phyloP scores from a whole-genome alignment of 371 early-diverging fungal species.

The Apophysomyces variabilis region DNA sequence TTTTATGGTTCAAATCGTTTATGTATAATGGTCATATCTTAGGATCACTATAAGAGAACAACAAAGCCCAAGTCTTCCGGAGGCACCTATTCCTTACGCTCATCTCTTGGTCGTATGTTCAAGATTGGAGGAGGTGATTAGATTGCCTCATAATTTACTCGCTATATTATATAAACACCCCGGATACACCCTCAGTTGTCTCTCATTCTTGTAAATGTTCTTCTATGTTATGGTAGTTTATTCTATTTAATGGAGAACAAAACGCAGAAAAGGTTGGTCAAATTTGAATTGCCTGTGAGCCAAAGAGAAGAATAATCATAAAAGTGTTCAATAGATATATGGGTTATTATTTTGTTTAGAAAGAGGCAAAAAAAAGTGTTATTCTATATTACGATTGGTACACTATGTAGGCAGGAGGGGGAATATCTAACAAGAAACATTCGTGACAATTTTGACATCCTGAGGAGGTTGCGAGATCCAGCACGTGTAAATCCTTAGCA shows the following conservation, averaged over 20 bases:
- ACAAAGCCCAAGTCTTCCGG: conserved; percentile 23
- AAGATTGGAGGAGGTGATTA: conserved; percentile 18
- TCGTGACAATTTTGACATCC: neutral
- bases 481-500: conserved; percentile 23
- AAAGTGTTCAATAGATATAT: too few relatives aligned
- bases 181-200: too few relatives aligned
- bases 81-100: conserved; percentile 17
- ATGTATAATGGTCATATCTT: neutral
- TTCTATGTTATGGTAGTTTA: too few relatives aligned
- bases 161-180: neutral
- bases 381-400: too few relatives aligned
- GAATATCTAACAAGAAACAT: neutral
- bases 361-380: too few relatives aligned
- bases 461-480: neutral
- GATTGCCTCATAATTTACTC: neutral
- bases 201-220: too few relatives aligned
- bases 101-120: conserved; percentile 36
- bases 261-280: too few relatives aligned
- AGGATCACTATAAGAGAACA: conserved; percentile 33
- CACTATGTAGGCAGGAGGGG: neutral
- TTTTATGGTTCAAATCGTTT: neutral
- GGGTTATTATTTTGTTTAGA: too few relatives aligned
- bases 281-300: too few relatives aligned
- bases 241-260: too few relatives aligned
- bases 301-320: too few relatives aligned